Conservation (phyloP, 2,329 filamentous ascomycete species). For the Thermomyces lanuginosus region DNA sequence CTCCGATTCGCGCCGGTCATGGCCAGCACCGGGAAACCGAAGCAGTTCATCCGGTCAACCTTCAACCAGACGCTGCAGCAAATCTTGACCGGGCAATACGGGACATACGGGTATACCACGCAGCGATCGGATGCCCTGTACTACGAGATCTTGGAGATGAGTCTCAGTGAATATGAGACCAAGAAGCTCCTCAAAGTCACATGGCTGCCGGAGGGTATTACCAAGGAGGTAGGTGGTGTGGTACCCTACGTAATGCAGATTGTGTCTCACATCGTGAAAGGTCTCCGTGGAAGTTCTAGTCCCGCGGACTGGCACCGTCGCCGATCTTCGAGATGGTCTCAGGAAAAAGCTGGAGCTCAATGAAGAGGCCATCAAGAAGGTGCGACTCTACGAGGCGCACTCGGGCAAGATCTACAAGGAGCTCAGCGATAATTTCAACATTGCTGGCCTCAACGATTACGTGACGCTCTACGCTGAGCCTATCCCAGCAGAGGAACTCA, state of each 20-base stretch:
- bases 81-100: slow-evolving; percentile 63
- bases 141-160: slow-evolving; percentile 90
- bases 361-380: slow-evolving; percentile 55
- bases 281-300: slow-evolving; percentile 72
- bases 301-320: slow-evolving; percentile 65
- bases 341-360: slow-evolving; percentile 66
- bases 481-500: slow-evolving; percentile 52
- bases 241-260: too few species aligned
- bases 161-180: slow-evolving; percentile 77
- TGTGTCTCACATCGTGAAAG: slow-evolving; percentile 25
- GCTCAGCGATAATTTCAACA: slow-evolving; percentile 50
- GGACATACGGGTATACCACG: slow-evolving; percentile 48
- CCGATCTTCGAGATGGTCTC: slow-evolving; percentile 60
- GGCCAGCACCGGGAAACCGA: slow-evolving; percentile 57
- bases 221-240: slow-evolving; percentile 54
- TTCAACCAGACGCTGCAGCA: slow-evolving; percentile 54
- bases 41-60: slow-evolving; percentile 58
- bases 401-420: slow-evolving; percentile 72
- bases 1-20: slow-evolving; percentile 84
- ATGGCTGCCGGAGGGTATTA: slow-evolving; percentile 76
- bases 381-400: slow-evolving; percentile 71
- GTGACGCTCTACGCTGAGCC: slow-evolving; percentile 65
- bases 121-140: slow-evolving; percentile 66
- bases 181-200: slow-evolving; percentile 74
- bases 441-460: slow-evolving; percentile 77